Percentiles rank a stretch among this genome's conserved stretches.
These are phyloP conservation scores for Cordyceps javanica DNA, from an alignment of 2,329 filamentous ascomycete species.

Conservation along the genomic window DNA sequence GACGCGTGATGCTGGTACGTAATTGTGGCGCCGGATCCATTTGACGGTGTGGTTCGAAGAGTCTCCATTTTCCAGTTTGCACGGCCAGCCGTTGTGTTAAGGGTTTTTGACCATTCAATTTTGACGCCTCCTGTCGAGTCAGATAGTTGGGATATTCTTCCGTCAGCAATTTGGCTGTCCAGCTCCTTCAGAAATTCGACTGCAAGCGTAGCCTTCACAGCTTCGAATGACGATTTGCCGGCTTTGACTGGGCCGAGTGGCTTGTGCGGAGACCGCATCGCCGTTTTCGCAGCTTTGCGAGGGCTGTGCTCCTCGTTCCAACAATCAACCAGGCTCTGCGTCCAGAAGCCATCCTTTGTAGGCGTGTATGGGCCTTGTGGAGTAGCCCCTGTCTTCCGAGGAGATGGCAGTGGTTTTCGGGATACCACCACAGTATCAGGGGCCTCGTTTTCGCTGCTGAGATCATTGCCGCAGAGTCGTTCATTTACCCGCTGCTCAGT, in stretches of 20 bases:
- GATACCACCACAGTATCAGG: neutral
- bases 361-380: constrained; percentile 48
- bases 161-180: constrained; percentile 57
- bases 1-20: constrained; percentile 56
- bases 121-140: constrained; percentile 62
- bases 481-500: neutral
- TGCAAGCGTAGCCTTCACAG: constrained; percentile 56
- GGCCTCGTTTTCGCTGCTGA: neutral
- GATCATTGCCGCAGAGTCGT: neutral
- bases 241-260: constrained; percentile 30
- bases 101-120: constrained; percentile 69
- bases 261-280: constrained; percentile 22
- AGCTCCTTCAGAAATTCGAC: constrained; percentile 60
- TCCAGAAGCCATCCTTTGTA: constrained; percentile 55
- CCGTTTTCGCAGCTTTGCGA: constrained; percentile 31
- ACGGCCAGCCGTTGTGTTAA: constrained; percentile 72
- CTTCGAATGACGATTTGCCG: constrained; percentile 55
- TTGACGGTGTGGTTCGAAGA: constrained; percentile 28
- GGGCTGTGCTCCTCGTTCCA: constrained; percentile 60
- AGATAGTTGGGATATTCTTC: constrained; percentile 53
- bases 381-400: constrained; percentile 32
- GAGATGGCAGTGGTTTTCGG: constrained; percentile 22
- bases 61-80: constrained; percentile 66
- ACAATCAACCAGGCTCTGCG: constrained; percentile 50
- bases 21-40: constrained; percentile 21